phyloP scores from a whole-genome alignment of 164 flowering plant genomes.

The Magnolia sinica region DNA sequence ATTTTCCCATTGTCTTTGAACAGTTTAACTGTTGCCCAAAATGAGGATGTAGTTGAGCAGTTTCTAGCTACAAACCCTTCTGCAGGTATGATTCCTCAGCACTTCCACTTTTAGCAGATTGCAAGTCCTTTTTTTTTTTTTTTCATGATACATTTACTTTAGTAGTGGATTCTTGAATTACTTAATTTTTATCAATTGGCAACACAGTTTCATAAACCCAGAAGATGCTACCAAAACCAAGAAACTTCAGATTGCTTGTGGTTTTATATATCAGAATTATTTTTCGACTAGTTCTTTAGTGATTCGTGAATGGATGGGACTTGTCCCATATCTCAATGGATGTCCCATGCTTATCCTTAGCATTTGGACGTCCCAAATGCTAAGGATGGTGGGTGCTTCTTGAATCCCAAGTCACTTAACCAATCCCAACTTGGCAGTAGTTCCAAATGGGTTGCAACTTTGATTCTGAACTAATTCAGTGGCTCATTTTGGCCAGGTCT shows the following conservation, averaged over 20 bases:
- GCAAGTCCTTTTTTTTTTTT: neutral
- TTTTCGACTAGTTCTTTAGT: neutral
- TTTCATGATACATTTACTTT: neutral
- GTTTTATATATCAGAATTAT: neutral
- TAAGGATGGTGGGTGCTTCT: too few relatives aligned
- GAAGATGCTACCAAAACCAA: neutral
- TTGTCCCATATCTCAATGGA: neutral
- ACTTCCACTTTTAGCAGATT: neutral
- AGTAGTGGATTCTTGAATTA: too few relatives aligned
- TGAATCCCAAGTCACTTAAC: too few relatives aligned
- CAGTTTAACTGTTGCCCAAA: slow-evolving; percentile 85
- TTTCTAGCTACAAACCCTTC: slow-evolving; percentile 59
- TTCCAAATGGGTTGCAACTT: too few relatives aligned
- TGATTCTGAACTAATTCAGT: too few relatives aligned
- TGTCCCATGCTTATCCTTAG: neutral
- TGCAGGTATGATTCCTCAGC: slow-evolving; percentile 45
- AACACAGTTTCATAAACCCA: too few relatives aligned
- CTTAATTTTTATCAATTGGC: neutral
- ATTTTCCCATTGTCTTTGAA: slow-evolving; percentile 9
- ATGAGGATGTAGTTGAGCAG: slow-evolving; percentile 75
- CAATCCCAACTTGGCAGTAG: too few relatives aligned
- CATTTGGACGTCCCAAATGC: too few relatives aligned
- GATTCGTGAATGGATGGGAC: too few relatives aligned
- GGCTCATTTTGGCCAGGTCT: too few relatives aligned
- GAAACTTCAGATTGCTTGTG: neutral